Base-by-base conservation (phyloP, 1,284 basidiomycete genomes). In the Boletus mariae region DNA sequence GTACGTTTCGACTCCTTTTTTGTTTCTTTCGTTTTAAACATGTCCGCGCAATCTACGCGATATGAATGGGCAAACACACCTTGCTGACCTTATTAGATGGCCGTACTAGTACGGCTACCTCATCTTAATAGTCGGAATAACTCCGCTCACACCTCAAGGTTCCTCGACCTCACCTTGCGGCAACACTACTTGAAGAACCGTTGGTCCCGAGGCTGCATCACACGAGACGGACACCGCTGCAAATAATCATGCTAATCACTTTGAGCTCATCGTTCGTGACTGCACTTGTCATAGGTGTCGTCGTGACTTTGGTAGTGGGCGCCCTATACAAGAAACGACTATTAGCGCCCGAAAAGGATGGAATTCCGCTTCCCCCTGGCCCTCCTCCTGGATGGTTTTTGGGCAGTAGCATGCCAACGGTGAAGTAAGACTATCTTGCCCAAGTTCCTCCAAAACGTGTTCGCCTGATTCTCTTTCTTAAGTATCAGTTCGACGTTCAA, bases 311-410 rank as follows among this genome's bases (percentile, higher is more conserved):
- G 15, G 8, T 43, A 10, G n/a, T 10, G 13, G 40, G 15, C 1
- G 0, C 44, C 11, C 15, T 47, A 12, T 37, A 31, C 44, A 48
- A 29, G 12, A 58, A 41, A 35, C 28, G 26, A n/a, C 48, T 9
- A 11, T 29, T 12, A 0, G 26, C 31, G 3, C 49, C 50, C 15
- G 0, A 8, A 5, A 55, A 55, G 26, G 41, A 66, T 29, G 38
- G 54, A 48, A 7, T 4, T 29, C 48, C 56, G 6, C 63, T 62
- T 15, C 66, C 68, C 6, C 65, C 66, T n/a, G 65, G 65, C 0
- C 65, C 65, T 1, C 62, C 65, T 20, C 29, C 44, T 0, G 34
- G 37, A 4, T 55, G 61, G 61, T 57, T 62, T 45, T 64, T 61
- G 58, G 28, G 49, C 1, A 61, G 41, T 47, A 32, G 44, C 13